Evolutionary conservation across 768 basidiomycete genomes (phyloP), one percentile per base, ranked within the genome.

Genomic region (Psilocybe subaeruginosa): DNA sequence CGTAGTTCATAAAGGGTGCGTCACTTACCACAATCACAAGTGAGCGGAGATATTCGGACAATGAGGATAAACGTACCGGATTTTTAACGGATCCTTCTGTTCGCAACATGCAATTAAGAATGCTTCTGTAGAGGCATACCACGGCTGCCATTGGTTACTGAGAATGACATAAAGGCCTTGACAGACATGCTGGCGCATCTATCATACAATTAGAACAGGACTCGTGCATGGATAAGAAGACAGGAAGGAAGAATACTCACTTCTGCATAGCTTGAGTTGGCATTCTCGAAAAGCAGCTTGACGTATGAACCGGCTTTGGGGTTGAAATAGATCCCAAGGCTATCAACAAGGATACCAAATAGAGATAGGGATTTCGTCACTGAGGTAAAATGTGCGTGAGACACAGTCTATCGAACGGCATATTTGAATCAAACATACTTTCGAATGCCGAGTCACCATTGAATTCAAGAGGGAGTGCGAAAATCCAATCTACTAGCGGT

Each of bases 381-480:
- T 95, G 54, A 30, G 47, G 41, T 12, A 43, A 50, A 43, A 47
- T 6, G 27, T 30, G 3, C n/a, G 4, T 33, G 16, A 35, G 46
- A 33, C 43, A 9, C 12, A 30, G 12, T 35, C 3, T 9, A 33
- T 31, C 12, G 19, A 35, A 3, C 11, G 19, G 29, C 33, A 12
- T 35, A 17, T 5, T 3, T 16, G 8, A 14, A 46, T 4, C 3
- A 49, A 41, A 78, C 85, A 70, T 76, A 92, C 93, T 89, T 64
- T 89, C 84, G 72, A 97, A 97, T 2, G 93, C 92, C 30, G 93
- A 97, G 64, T 92, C 91, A 49, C 88, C 85, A 37, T 85, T 83
- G 72, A 96, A 93, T 64, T 97, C 95, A 4, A 94, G 77, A 1
- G 91, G 89, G 2, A 94, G 79, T 17, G 83, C 78, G 33, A 91